phyloP scores from a whole-genome alignment of 225 moss, liverwort and hornwort genomes.

The Neckera pumila region DNA sequence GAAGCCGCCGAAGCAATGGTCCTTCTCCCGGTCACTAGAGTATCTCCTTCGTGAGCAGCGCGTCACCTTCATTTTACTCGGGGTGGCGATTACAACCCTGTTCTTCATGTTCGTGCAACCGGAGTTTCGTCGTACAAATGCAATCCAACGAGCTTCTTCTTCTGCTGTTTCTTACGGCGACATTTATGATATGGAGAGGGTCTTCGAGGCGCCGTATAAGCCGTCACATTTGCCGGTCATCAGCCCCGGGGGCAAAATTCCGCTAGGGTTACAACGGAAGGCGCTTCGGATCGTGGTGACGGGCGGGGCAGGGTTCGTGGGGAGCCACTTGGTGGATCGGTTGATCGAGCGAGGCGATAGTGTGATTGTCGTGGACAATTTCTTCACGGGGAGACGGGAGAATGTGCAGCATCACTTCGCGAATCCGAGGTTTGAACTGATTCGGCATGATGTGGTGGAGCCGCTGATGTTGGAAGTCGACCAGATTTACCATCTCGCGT shows the following conservation, averaged over 20 bases:
- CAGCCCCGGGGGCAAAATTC: constrained; percentile 31
- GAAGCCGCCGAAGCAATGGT: constrained; percentile 21
- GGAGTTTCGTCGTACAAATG: neutral
- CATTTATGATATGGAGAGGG: neutral
- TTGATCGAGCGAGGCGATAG: constrained; percentile 34
- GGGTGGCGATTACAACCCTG: constrained; percentile 14
- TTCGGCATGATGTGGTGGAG: constrained; percentile 45
- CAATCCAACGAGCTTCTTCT: neutral
- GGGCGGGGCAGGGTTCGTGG: constrained; percentile 43
- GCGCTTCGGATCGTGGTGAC: constrained; percentile 34
- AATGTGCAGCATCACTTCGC: constrained; percentile 44
- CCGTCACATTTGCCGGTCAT: neutral
- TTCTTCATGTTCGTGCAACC: constrained; percentile 30
- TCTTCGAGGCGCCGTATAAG: constrained; percentile 8
- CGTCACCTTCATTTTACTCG: constrained; percentile 15
- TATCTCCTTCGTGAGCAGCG: constrained; percentile 39
- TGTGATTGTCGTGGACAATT: constrained; percentile 46
- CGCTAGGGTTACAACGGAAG: constrained; percentile 33
- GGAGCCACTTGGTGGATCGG: constrained; percentile 45
- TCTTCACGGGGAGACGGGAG: constrained; percentile 42
- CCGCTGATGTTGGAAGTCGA: constrained; percentile 43
- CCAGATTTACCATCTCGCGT: constrained; percentile 44
- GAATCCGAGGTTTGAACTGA: constrained; percentile 38
- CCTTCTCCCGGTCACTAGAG: constrained; percentile 14
- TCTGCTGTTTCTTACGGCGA: neutral